Percentiles rank a stretch among this genome's conserved stretches.
Evolutionary conservation across 768 basidiomycete genomes (phyloP).

Genomic region (Leccinellum rugosiceps): DNA sequence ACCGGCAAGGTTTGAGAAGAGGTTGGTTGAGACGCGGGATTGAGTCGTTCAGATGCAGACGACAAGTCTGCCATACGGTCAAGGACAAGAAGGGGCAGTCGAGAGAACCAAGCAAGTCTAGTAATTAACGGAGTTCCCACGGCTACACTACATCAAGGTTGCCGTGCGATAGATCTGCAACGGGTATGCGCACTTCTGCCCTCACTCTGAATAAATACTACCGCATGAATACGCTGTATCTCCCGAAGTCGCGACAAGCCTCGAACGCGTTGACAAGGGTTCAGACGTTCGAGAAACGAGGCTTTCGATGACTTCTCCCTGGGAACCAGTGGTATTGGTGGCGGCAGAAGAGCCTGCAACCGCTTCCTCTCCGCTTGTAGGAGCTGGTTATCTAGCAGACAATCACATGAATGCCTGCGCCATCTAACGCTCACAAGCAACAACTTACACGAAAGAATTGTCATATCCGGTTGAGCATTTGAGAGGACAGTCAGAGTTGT

Average conservation of each 20-base stretch:
- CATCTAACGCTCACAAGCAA: neutral
- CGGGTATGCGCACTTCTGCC: slow-evolving; percentile 3
- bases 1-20: slow-evolving; percentile 15
- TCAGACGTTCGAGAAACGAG: slow-evolving; percentile 8
- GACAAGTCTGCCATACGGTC: slow-evolving; percentile 30
- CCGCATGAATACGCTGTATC: neutral
- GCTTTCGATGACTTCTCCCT: neutral
- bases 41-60: slow-evolving; percentile 17
- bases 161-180: slow-evolving; percentile 9
- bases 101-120: neutral
- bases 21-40: slow-evolving; percentile 10
- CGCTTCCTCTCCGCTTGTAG: neutral
- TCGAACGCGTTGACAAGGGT: slow-evolving; percentile 9
- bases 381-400: slow-evolving; percentile 6
- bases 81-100: neutral
- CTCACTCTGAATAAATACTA: slow-evolving; percentile 3
- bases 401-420: neutral
- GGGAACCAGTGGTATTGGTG: neutral
- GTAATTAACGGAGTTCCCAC: slow-evolving; percentile 15
- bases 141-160: slow-evolving; percentile 11
- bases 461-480: neutral
- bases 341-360: neutral
- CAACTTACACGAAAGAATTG: slow-evolving; percentile 4
- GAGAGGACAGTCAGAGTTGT: neutral
- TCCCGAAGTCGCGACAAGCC: neutral